Evolutionary conservation across 2,329 filamentous ascomycete genomes (phyloP).

Genomic region (Alternaria viburni): DNA sequence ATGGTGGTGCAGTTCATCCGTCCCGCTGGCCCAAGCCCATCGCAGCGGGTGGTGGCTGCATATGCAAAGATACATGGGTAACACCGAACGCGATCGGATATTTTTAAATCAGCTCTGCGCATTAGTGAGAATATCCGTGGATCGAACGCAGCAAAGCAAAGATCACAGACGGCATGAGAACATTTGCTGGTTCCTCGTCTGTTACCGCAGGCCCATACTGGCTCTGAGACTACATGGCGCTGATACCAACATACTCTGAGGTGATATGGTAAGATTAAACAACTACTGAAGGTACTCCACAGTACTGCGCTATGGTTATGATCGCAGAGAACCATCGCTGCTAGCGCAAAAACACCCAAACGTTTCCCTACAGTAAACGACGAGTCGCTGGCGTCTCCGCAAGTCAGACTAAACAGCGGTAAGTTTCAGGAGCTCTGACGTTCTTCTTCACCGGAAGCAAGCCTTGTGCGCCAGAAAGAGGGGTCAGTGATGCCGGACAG

Average conservation of each 20-base stretch:
- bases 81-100: neutral
- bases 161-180: neutral
- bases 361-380: neutral
- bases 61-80: neutral
- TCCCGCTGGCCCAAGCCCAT: neutral
- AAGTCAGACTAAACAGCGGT: neutral
- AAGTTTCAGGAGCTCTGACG: neutral
- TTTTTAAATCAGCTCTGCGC: neutral
- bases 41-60: neutral
- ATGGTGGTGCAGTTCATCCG: neutral
- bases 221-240: neutral
- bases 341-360: neutral
- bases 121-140: neutral
- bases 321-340: neutral
- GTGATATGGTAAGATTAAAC: neutral
- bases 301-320: neutral
- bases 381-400: neutral
- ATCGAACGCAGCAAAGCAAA: neutral
- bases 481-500: neutral
- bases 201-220: neutral
- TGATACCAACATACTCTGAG: neutral
- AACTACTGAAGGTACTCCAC: neutral
- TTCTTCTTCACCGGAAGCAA: neutral
- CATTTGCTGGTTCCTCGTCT: neutral
- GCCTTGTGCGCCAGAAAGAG: neutral